Base-by-base conservation (phyloP, 2,329 filamentous ascomycete species). In the Fusarium continuum region DNA sequence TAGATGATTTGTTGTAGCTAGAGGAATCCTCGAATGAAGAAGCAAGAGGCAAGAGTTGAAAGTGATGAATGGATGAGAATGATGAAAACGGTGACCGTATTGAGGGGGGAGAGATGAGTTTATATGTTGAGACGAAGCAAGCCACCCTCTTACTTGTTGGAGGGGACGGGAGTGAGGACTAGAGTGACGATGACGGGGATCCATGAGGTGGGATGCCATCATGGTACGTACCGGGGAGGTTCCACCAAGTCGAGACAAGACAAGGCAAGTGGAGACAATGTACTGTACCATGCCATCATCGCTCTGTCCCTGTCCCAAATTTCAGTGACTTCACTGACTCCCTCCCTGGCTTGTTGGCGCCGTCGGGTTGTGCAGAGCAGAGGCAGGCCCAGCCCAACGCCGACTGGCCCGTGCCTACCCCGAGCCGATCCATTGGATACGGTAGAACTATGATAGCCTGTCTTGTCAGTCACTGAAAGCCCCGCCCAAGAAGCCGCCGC, bases 71-170 rank as follows among this genome's bases (percentile, higher is more conserved):
- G 19, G 36, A 55, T 58, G 44, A 49, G 51, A 45, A 41, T 32
- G 41, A 46, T 28, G 45, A 16, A 60, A 65, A 70, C 65, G 55
- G 56, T 67, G 50, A 56, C 41, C 39, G 59, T 64, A 48, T 34
- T 8, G 49, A 60, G 36, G 54, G 55, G 62, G 61, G 55, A 39
- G 25, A 58, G 29, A n/a, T 31, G 57, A 60, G 52, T 65, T 70
- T 70, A 70, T 70, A 70, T 70, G 62, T 50, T 43, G 31, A 48
- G 31, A 43, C 23, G 35, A 55, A 47, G 34, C 44, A 52, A 60
- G 40, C 54, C 61, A 55, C 36, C 60, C 38, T 29, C 40, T 39
- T n/a, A 35, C 8, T 34, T 36, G 8, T 36, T 41, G 50, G 50
- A 43, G 38, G 46, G 52, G 41, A 50, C 35, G 48, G 45, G 48